Base-by-base conservation (phyloP, 2,329 filamentous ascomycete genomes). In the Penicillium sp. region DNA sequence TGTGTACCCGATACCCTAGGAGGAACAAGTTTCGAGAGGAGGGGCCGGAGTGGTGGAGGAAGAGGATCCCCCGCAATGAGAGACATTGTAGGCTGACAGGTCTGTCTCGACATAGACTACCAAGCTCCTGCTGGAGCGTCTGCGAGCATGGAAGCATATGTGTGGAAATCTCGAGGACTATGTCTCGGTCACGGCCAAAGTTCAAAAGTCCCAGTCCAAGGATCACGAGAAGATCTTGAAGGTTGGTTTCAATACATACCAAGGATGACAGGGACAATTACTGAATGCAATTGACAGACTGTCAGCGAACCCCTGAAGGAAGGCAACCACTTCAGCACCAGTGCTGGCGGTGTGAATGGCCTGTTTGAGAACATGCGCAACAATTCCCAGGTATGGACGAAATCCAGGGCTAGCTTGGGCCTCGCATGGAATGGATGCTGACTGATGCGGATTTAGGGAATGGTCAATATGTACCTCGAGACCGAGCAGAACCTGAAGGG, bases 171-270 rank as follows among this genome's bases (percentile, higher is more conserved):
- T 99, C 50, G 92, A 98, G 77, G 92, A 96, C 53, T 99, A 97
- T 75, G 83, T 98, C 70, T 81, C 81, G 33, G 88, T 90, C 6
- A 91, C 92, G 3, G 92, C 96, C 76, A 97, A 94, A 82, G 83
- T 91, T 59, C 89, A 97, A 73, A 89, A 88, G 72, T 84, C 86
- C 11, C 89, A 96, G 68, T 87, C 91, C 55, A 98, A 96, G 81
- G 94, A 98, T 76, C 96, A 96, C 71, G 93, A 98, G 80, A 94
- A 91, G 78, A 88, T 95, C 10, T 79, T 98, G 70, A 99, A 98
- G 87, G 89, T 87, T 55, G 27, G 73, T 63, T 10, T 10, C 19
- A 22, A 16, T 24, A 24, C 2, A 31, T 18, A 11, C 4, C 6
- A 13, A 11, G 18, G 4, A 9, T 6, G 24, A 31, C 16, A 31